Evolutionary conservation across 345 rosid species (phyloP), one percentile per base, ranked within the genome.

Genomic region (Cardamine resedifolia): DNA sequence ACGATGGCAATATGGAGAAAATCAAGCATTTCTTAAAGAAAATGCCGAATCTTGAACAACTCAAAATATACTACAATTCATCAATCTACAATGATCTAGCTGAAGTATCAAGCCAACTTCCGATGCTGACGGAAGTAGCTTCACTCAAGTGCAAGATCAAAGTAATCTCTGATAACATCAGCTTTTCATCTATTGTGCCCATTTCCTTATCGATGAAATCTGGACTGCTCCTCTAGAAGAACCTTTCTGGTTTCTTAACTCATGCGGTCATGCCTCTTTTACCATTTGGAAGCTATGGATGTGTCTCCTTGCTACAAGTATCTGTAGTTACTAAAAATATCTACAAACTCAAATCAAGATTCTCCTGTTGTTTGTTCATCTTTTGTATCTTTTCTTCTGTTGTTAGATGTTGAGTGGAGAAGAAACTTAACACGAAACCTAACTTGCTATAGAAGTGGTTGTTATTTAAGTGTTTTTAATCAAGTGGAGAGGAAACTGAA

Each of bases 261-360:
- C 7, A 20, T 15, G 28, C 5, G 19, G 59, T 7, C 58, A 59
- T 59, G 49, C 10, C 14, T 58, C 2, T 36, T 58, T 59, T 36
- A 59, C 58, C 20, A 33, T 33, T 68, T 30, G 23, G 31, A 89
- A 86, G 53, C 85, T 0, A 85, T 85, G 15, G 90, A 85, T 36
- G 58, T 30, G 57, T 33, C 67, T 70, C 36, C 0, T 27, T 39
- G 41, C 18, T 19, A 51, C 47, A 53, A 28, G 18, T 28, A 52
- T 38, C 0, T 70, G 58, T 21, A n/a, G 19, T 11, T 48, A 16
- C 36, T 23, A 45, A n/a, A 55, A 28, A 6, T 19, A 24, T 18
- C 49, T 58, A 10, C n/a, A 58, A 33, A 33, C 49, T 34, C 53
- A 44, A 18, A 48, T 48, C 27, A 45, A 23, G 26, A 47, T 47